phyloP scores from a whole-genome alignment of 2,329 filamentous ascomycete species.

The Lachnellula cervina region DNA sequence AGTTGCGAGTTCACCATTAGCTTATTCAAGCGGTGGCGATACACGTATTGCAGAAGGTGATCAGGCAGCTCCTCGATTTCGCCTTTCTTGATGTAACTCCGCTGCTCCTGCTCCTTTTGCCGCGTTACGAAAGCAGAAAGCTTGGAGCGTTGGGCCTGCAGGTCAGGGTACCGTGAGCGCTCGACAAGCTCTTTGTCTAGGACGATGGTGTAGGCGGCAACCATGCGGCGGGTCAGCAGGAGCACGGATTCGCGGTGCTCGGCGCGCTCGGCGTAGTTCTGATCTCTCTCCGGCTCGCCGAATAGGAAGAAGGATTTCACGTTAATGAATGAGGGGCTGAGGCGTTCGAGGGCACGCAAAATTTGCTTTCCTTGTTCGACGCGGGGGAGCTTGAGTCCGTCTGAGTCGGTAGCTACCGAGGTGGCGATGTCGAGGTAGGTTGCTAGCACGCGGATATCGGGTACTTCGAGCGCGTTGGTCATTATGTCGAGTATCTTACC shows the following conservation, averaged over 20 bases:
- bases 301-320: conserved; percentile 24
- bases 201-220: conserved; percentile 32
- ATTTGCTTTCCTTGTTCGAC: conserved; percentile 47
- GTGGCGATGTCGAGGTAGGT: conserved; percentile 55
- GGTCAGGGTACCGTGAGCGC: conserved; percentile 19
- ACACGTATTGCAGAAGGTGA: conserved; percentile 1
- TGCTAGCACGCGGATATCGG: conserved; percentile 48
- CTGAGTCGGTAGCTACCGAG: conserved; percentile 26
- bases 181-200: conserved; percentile 25
- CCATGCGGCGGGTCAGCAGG: conserved; percentile 27
- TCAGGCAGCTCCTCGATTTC: neutral
- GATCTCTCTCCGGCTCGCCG: conserved; percentile 1
- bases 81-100: neutral
- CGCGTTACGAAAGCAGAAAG: conserved; percentile 35
- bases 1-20: neutral
- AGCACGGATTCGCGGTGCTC: conserved; percentile 16
- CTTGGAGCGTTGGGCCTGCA: conserved; percentile 27
- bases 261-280: neutral
- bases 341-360: conserved; percentile 42
- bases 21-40: neutral
- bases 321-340: conserved; percentile 32
- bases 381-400: conserved; percentile 30
- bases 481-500: conserved; percentile 62
- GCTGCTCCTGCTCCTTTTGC: conserved; percentile 8
- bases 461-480: conserved; percentile 38